phyloP scores from a whole-genome alignment of 2,329 filamentous ascomycete species.

The Hymenoscyphus fructigenus region DNA sequence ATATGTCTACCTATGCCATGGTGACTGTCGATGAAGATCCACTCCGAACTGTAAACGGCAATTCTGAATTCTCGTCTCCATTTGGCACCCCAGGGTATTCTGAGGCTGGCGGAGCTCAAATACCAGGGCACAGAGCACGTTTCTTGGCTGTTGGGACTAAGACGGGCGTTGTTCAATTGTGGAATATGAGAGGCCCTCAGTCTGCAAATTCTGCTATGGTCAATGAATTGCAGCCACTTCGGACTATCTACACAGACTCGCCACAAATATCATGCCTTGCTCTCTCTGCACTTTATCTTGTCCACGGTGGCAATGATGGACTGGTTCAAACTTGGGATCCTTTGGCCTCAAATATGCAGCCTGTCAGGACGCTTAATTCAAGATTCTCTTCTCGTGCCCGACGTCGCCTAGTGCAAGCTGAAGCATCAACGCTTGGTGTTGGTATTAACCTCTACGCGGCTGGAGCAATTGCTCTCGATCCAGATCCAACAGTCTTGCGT shows the following conservation, averaged over 20 bases:
- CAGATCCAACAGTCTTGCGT: slow-evolving; percentile 79
- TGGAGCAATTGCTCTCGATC: slow-evolving; percentile 81
- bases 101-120: slow-evolving; percentile 49
- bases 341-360: slow-evolving; percentile 74
- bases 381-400: slow-evolving; percentile 80
- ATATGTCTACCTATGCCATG: slow-evolving; percentile 70
- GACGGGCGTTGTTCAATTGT: slow-evolving; percentile 73
- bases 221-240: slow-evolving; percentile 68
- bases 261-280: slow-evolving; percentile 82
- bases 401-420: slow-evolving; percentile 67
- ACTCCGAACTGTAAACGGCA: slow-evolving; percentile 57
- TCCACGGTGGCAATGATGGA: slow-evolving; percentile 92
- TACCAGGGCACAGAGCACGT: slow-evolving; percentile 82
- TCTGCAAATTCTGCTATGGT: slow-evolving; percentile 52
- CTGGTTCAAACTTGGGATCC: slow-evolving; percentile 96
- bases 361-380: slow-evolving; percentile 83
- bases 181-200: slow-evolving; percentile 73
- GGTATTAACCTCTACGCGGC: slow-evolving; percentile 78
- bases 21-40: slow-evolving; percentile 78
- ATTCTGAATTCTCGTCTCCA: slow-evolving; percentile 31
- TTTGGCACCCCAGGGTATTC: slow-evolving; percentile 29
- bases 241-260: slow-evolving; percentile 85
- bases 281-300: slow-evolving; percentile 79
- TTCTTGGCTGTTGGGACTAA: slow-evolving; percentile 80
- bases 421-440: slow-evolving; percentile 64